Base-by-base conservation (phyloP, 225 moss, liverwort and hornwort species). In the Climacium dendroides region DNA sequence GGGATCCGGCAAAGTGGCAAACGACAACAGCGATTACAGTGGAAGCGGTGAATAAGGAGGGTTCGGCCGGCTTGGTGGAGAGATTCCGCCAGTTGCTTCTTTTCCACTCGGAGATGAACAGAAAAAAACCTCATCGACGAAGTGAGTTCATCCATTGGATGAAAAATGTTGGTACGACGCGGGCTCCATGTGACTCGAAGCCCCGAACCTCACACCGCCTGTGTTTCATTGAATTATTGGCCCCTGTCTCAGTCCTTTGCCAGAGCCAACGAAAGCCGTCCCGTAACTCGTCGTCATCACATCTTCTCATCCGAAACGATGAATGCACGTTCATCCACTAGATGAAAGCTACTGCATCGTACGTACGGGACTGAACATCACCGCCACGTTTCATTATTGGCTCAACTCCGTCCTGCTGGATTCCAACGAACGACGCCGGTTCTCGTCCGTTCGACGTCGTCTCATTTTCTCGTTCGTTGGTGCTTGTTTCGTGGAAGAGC, bases 11-110 rank as follows among this genome's bases (percentile, higher is more conserved):
- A 82, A 82, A 82, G 82, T n/a, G 82, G 53, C 82, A 90, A 90
- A 88, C 86, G 88, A 86, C 85, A 90, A 88, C 79, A 83, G 67
- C 90, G 66, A 87, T 86, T 83, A 82, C 72, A 79, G 78, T 50
- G 82, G 76, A 69, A 85, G 91, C 89, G 87, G 81, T 88, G 86
- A 79, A 73, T 79, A 83, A 83, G 91, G 83, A 91, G 86, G 88
- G 89, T 89, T 89, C 86, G 89, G 91, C 91, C 89, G 89, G 86
- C 86, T 83, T 53, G 35, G 54, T 35, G 25, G 83, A 84, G 86
- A 91, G 91, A 91, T 89, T 91, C 91, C 74, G 80, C 91, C 89
- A 83, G 86, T 83, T 89, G 91, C 83, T 81, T 80, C 37, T 48
- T 71, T 78, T 30, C 48, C 70, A 43, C 39, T 11, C 12, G 2